phyloP scores from a whole-genome alignment of 331 rosid genomes.

The Dryas integrifolia region DNA sequence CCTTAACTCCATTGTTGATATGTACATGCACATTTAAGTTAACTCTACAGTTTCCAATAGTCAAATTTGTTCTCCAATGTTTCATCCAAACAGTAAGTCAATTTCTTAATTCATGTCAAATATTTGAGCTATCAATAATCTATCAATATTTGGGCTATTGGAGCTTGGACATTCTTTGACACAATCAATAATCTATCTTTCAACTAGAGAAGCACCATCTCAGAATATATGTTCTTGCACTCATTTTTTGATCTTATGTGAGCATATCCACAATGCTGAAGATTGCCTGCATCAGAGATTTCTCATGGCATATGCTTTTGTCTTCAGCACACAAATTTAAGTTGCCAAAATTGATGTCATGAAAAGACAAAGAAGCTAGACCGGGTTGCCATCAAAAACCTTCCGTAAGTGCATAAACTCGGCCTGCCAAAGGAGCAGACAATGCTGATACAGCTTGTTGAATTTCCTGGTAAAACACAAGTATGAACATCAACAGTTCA shows the following conservation, averaged over 20 bases:
- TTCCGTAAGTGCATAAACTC: slow-evolving; percentile 72
- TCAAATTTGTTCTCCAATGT: too few relatives aligned
- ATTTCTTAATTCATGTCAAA: too few relatives aligned
- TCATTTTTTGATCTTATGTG: background rate
- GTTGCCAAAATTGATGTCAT: background rate
- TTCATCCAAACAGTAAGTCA: too few relatives aligned
- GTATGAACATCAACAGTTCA: background rate
- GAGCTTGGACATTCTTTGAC: too few relatives aligned
- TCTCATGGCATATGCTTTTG: background rate
- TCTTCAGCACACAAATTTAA: background rate
- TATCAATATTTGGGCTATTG: too few relatives aligned
- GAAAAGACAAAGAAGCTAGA: background rate
- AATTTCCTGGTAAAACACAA: slow-evolving; percentile 61
- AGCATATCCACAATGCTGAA: background rate
- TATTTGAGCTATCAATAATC: too few relatives aligned
- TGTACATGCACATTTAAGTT: too few relatives aligned
- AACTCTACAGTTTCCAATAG: too few relatives aligned
- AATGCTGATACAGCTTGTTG: slow-evolving; percentile 56
- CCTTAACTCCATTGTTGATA: too few relatives aligned
- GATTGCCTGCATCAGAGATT: background rate
- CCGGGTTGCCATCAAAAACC: slow-evolving; percentile 46
- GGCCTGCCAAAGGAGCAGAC: slow-evolving; percentile 62
- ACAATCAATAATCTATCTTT: too few relatives aligned
- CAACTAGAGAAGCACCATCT: too few relatives aligned
- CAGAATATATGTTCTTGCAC: background rate